Percentiles rank a stretch among this genome's conserved stretches.
phyloP scores from a whole-genome alignment of 2,329 filamentous ascomycete species.

The Paramyrothecium roridum region DNA sequence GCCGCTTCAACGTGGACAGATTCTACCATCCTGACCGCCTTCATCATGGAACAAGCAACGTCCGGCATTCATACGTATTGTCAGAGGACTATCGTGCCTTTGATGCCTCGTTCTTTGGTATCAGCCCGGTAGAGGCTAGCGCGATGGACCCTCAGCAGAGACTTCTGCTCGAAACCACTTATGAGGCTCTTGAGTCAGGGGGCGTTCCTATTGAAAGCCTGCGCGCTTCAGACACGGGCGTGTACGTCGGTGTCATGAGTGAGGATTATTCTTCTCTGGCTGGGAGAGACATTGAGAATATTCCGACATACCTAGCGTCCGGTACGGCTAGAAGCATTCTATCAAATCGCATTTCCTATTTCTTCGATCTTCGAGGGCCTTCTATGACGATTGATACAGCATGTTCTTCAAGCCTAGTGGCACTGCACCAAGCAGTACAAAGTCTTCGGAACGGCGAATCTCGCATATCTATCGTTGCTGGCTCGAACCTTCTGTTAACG shows the following conservation, averaged over 20 bases:
- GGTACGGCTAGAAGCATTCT: conserved; percentile 22
- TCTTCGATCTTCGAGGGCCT: conserved; percentile 35
- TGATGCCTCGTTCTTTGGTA: conserved; percentile 21
- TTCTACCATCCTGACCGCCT: conserved; percentile 26
- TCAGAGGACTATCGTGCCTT: conserved; percentile 4
- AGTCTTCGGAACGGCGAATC: conserved; percentile 26
- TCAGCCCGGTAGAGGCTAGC: conserved; percentile 16
- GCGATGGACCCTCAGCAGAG: conserved; percentile 25
- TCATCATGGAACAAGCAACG: conserved; percentile 18
- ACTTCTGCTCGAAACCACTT: conserved; percentile 24
- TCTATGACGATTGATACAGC: conserved; percentile 38
- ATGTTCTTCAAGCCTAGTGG: conserved; percentile 36
- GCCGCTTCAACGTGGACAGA: conserved; percentile 18
- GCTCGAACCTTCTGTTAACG: conserved; percentile 14
- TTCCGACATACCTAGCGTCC: conserved; percentile 2
- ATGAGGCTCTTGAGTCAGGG: conserved; percentile 19
- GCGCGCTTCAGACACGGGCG: neutral
- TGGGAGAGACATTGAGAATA: conserved; percentile 17
- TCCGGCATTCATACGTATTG: neutral
- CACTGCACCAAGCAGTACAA: conserved; percentile 33
- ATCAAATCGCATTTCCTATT: conserved; percentile 37
- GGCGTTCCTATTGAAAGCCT: conserved; percentile 4
- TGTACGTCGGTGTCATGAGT: conserved; percentile 17
- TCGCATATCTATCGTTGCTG: conserved; percentile 12
- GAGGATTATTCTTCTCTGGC: conserved; percentile 23